Evolutionary conservation across 2,329 filamentous ascomycete species (phyloP), one percentile per base, ranked within the genome.

Genomic region (Aspergillus sp.): DNA sequence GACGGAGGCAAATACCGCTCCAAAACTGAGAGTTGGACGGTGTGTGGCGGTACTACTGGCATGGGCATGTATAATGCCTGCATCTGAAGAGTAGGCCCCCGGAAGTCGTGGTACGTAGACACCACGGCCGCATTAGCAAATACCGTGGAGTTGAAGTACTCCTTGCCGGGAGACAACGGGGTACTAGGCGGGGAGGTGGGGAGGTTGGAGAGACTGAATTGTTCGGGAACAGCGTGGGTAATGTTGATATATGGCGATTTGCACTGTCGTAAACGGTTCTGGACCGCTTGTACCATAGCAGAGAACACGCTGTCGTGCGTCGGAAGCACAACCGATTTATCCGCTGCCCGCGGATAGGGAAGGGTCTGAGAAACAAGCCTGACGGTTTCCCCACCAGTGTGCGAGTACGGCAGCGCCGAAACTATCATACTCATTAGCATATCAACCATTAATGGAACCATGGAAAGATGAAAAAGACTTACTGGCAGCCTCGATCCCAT

Each of bases 1-100:
- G 78, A 74, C 2, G 81, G 80, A 12, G 81, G 81, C n/a, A 84
- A 79, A 60, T 81, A 83, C 34, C 81, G 76, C 63, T 84, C 81
- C 3, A 83, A 71, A 8, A 83, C 70, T 2, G 79, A 78, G 36
- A 83, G 67, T 46, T 82, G 73, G 50, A 83, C 77, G 43, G 75
- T 79, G 12, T 73, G 73, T 0, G 80, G 80, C 4, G 79, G 76
- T 1, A 82, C 80, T 39, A 82, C 73, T 2, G 79, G 78, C 46
- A 73, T 69, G 7, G 78, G 78, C 8, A 73, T 75, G 39, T 74
- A 70, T n/a, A 64, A 52, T 36, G 60, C 45, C n/a, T 60, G 59
- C 9, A 56, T 50, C 44, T 60, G 60, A 27, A 28, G 7, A 6
- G 75, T 70, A 3, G 74, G 61, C 12, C 73, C 69, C 4, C 72